phyloP scores from a whole-genome alignment of 2,329 filamentous ascomycete genomes.

The Colletotrichum eremochloae region DNA sequence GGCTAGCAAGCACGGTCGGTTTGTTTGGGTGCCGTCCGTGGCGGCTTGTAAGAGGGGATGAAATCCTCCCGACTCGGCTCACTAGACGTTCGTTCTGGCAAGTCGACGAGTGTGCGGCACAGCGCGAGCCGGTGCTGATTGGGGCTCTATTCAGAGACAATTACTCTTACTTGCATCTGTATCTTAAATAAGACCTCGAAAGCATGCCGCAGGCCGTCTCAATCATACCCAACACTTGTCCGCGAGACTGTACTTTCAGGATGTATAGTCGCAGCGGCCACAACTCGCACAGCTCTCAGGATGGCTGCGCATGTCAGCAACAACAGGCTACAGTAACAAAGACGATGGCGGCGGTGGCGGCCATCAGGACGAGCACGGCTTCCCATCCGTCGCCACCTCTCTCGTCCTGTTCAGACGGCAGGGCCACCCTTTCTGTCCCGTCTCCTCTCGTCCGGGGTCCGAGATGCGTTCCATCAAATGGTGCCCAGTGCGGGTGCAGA shows the following conservation, averaged over 20 bases:
- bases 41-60: not conserved
- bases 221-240: not conserved
- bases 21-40: not conserved
- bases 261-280: not conserved
- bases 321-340: not conserved
- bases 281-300: not conserved
- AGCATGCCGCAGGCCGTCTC: not conserved
- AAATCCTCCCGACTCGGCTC: slow-evolving; percentile 11
- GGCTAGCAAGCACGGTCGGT: not conserved
- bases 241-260: not conserved
- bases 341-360: no score
- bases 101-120: not conserved
- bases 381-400: not conserved
- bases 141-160: not conserved
- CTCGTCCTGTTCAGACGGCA: not conserved
- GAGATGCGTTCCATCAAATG: not conserved
- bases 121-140: not conserved
- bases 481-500: not conserved
- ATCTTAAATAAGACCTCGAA: not conserved
- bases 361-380: not conserved
- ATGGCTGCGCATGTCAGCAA: not conserved
- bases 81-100: not conserved
- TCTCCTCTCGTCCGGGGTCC: slow-evolving; percentile 2
- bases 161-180: not conserved
- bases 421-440: not conserved